A percentile compares a stretch with the other conserved stretches of the same genome.
Conservation (phyloP, 1,284 basidiomycete species). For the Microbotryum violaceum region DNA sequence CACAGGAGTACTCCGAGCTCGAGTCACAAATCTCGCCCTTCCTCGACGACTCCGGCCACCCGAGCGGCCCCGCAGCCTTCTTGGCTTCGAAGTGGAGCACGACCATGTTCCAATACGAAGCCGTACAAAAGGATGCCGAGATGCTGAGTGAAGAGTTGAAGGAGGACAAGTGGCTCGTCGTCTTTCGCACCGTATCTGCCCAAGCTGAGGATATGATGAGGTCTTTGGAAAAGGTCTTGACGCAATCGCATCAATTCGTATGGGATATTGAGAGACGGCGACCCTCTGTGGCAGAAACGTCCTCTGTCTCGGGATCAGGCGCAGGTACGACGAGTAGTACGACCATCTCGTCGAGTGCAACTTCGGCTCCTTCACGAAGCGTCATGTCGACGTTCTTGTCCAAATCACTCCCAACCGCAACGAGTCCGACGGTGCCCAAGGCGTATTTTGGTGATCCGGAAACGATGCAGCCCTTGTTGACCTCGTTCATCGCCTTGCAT, state of each 20-base stretch:
- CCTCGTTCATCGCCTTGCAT: constrained; percentile 7
- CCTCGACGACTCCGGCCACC: constrained; percentile 44
- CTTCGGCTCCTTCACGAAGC: too few species aligned
- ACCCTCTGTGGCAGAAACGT: background rate
- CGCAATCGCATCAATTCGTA: constrained; percentile 60
- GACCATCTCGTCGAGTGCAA: too few species aligned
- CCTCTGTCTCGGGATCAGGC: background rate
- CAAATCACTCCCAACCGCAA: too few species aligned
- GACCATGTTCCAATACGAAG: constrained; percentile 65
- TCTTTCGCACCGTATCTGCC: constrained; percentile 84
- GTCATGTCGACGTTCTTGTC: too few species aligned
- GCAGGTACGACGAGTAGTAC: too few species aligned
- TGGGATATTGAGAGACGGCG: constrained; percentile 1
- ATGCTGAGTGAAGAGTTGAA: constrained; percentile 74
- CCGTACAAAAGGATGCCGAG: constrained; percentile 65
- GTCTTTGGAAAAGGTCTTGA: constrained; percentile 81
- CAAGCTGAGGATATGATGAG: constrained; percentile 96
- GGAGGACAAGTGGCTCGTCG: constrained; percentile 85
- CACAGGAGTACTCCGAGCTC: constrained; percentile 59
- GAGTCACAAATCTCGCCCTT: constrained; percentile 57
- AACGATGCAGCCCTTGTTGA: constrained; percentile 5
- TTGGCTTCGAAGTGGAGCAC: constrained; percentile 61
- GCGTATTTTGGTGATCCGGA: constrained; percentile 4
- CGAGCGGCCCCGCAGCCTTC: constrained; percentile 43
- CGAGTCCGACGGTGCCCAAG: background rate